A percentile compares a stretch with the other conserved stretches of the same genome.
Conservation (phyloP, 352 stramenopile genomes). For the Pythium aristosporum region DNA sequence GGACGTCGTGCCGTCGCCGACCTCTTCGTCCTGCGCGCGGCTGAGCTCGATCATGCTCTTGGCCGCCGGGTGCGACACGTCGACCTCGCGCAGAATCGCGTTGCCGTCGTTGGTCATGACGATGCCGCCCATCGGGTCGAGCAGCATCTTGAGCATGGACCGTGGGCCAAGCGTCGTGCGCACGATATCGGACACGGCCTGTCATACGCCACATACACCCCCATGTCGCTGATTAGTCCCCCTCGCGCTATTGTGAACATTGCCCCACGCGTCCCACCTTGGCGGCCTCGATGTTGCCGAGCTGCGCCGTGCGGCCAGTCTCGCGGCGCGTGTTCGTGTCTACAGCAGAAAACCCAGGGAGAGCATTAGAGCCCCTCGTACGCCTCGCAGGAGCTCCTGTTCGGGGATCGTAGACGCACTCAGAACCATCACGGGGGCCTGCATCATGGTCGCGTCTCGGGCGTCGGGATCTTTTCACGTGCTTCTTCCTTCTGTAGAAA, state of each 20-base stretch:
- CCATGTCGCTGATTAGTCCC: neutral
- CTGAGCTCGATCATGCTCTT: slow-evolving; percentile 99
- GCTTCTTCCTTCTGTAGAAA: slow-evolving; percentile 3
- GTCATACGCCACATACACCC: neutral
- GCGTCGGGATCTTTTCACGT: slow-evolving; percentile 4
- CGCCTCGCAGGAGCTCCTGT: neutral
- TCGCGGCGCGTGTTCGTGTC: slow-evolving; percentile 98
- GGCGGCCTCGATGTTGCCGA: slow-evolving; percentile 98
- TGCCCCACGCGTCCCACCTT: slow-evolving; percentile 44
- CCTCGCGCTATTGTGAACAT: neutral
- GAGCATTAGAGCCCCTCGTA: slow-evolving; percentile 1
- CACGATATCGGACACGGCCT: slow-evolving; percentile 98
- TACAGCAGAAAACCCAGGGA: slow-evolving; percentile 19
- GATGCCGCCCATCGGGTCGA: slow-evolving; percentile 99
- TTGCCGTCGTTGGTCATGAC: slow-evolving; percentile 99
- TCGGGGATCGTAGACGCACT: slow-evolving; percentile 66
- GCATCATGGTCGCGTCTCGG: slow-evolving; percentile 55
- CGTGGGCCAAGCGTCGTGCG: slow-evolving; percentile 97
- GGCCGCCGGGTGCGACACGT: slow-evolving; percentile 97
- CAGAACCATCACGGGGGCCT: slow-evolving; percentile 94
- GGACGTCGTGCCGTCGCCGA: slow-evolving; percentile 99
- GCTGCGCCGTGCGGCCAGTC: slow-evolving; percentile 96
- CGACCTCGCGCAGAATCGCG: slow-evolving; percentile 98
- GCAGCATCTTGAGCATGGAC: slow-evolving; percentile 99
- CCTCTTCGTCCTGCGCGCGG: slow-evolving; percentile 98